Percentiles rank a stretch among this genome's conserved stretches.
These are phyloP conservation scores for Petrea volubilis DNA, from an alignment of 257 asterid genomes.

Conservation along the genomic window DNA sequence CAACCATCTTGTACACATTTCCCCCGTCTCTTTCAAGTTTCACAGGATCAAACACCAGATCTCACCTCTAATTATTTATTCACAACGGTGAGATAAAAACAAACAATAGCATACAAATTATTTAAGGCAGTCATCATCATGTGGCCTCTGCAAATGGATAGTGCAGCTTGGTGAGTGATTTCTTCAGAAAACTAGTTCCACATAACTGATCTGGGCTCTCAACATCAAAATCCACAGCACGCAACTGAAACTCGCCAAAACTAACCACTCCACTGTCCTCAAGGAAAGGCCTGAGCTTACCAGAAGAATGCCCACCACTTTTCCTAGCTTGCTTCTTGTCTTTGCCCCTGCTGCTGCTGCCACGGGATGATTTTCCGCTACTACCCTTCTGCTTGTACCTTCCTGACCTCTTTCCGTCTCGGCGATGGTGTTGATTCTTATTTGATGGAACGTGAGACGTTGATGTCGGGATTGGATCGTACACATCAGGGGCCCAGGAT, in stretches of 20 bases:
- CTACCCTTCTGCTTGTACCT: conserved; percentile 72
- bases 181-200: conserved; percentile 52
- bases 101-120: background rate
- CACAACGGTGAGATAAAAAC: conserved; percentile 26
- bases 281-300: conserved; percentile 43
- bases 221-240: conserved; percentile 28
- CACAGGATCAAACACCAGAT: conserved; percentile 15
- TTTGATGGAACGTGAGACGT: conserved; percentile 72
- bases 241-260: conserved; percentile 25
- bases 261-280: conserved; percentile 24
- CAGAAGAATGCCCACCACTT: conserved; percentile 39
- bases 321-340: conserved; percentile 73
- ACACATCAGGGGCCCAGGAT: conserved; percentile 91
- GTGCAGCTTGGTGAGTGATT: conserved; percentile 37
- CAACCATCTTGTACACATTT: background rate
- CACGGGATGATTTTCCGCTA: conserved; percentile 64
- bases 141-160: conserved; percentile 52
- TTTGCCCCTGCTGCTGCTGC: conserved; percentile 61
- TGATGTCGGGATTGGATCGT: conserved; percentile 87
- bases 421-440: conserved; percentile 54
- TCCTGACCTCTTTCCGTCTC: conserved; percentile 55
- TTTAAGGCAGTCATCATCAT: conserved; percentile 13
- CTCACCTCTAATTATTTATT: conserved; percentile 33
- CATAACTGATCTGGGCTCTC: conserved; percentile 39
- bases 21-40: background rate